Percentiles rank a stretch among this genome's conserved stretches.
Conservation (phyloP, 148 eudicot genomes). For the Polygonum maritimum region DNA sequence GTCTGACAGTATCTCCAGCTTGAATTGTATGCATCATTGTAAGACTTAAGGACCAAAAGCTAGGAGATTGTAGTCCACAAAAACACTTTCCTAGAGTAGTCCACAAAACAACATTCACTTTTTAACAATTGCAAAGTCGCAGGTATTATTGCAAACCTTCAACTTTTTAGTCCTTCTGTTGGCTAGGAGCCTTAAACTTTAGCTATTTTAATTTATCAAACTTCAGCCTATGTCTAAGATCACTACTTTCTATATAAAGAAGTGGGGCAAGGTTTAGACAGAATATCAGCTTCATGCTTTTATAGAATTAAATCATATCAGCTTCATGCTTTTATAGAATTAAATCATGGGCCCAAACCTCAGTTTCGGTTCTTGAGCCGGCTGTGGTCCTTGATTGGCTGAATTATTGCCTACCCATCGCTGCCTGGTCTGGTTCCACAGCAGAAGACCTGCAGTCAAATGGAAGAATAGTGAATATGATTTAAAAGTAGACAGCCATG, state of each 20-base stretch:
- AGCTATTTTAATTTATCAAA: neutral
- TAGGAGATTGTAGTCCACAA: neutral
- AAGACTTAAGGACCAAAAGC: neutral
- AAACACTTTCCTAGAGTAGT: neutral
- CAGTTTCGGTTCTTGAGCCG: conserved; percentile 11
- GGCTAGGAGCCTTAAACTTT: neutral
- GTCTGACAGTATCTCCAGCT: neutral
- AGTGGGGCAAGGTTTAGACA: neutral
- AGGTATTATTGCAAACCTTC: neutral
- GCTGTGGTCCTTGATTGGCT: conserved; percentile 24
- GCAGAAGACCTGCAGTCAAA: conserved; percentile 52
- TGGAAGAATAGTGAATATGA: neutral
- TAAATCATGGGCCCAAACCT: conserved; percentile 1
- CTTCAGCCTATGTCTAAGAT: neutral
- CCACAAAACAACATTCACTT: neutral
- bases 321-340: neutral
- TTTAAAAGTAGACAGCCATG: neutral
- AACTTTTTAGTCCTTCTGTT: neutral
- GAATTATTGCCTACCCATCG: conserved; percentile 70
- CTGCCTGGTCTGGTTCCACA: conserved; percentile 82
- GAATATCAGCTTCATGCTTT: neutral
- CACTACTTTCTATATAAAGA: neutral
- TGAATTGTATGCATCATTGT: neutral
- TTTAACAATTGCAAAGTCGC: neutral
- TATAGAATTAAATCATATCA: neutral